Base-by-base conservation (phyloP, 192 early-diverging fungal species). In the Coemansia sp. region DNA sequence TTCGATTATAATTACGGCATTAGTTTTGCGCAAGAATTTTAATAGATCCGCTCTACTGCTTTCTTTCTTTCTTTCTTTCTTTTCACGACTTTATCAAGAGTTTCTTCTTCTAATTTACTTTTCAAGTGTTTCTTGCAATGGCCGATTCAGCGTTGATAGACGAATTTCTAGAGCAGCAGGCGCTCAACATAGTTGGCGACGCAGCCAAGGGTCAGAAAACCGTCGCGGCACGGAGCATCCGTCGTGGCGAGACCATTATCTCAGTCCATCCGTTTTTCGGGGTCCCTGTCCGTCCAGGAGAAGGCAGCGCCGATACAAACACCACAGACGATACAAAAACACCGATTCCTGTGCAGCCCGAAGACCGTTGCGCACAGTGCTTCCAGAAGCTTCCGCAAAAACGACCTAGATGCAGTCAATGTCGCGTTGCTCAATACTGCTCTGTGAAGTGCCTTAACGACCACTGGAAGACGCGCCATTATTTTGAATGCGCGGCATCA, bases 341-440 rank as follows among this genome's bases (percentile, higher is more conserved):
- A 36, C 1, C 33, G 42, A 14, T 14, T 2, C 42, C 42, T 11
- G 42, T 45, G 16, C 42, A 45, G 42, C 42, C 10, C 5, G 42
- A 45, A 45, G 42, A 45, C 42, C 68, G 75, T 0, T 83, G 80
- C 51, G 10, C 38, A 33, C 33, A 67, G 25, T 83, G 80, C 52
- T 75, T 77, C 40, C 48, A 52, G 0, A n/a, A 7, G 5, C 60
- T 83, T 61, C 72, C 75, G 1, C 6, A n/a, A 11, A 63, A 69
- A 11, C 60, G 57, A 2, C 66, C 76, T 51, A 71, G 66, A 25
- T 83, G 80, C 67, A 72, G 80, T 50, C 80, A 69, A 32, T 83
- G 80, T 36, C 75, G 42, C 17, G 18, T 14, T 7, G 50, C 60
- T 29, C 65, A 61, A 32, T 83, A 83, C 61, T 83, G 80, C 60